Base-by-base conservation (phyloP, 257 asterid species). In the Coffea eugenioides region DNA sequence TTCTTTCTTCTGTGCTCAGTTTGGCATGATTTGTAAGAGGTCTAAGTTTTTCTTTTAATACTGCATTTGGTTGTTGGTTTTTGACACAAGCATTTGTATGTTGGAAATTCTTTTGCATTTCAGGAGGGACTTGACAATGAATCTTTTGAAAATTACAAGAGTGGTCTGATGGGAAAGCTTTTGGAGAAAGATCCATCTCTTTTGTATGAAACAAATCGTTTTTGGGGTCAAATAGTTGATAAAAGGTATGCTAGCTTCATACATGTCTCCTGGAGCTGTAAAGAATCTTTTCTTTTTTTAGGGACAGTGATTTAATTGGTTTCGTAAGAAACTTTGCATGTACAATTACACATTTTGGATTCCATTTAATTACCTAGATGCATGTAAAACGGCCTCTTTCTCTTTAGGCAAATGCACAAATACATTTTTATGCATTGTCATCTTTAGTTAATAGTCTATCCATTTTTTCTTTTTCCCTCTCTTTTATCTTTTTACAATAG, bases 101-200 rank as follows among this genome's bases (percentile, higher is more conserved):
- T 70, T 82, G 77, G 43, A 83, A 81, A 77, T 31, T 71, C 41
- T 36, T 80, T 77, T n/a, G 69, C 68, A 43, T 74, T 81, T 90
- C 97, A 96, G 99, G 88, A 76, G 52, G 90, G 75, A 73, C 93
- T 94, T 52, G 95, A 91, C 84, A 77, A 86, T 61, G 98, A 91
- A 54, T 87, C 97, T 51, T 96, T 94, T 74, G 92, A 91, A 91
- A 88, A 89, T 81, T 96, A 91, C 84, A 90, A 87, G 85, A 90
- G 84, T 68, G 98, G 98, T 67, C 83, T 96, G 78, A 75, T 86
- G 48, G 97, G 93, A 79, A 94, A 90, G 91, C 95, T 96, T 86
- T 87, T 94, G 78, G 98, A 96, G 94, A 96, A 96, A 91, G 99
- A 94, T 83, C 95, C 97, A 78, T 96, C 97, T 69, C 97, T 96